Conservation (phyloP, 2,329 filamentous ascomycete genomes). For the Talaromyces marneffei region DNA sequence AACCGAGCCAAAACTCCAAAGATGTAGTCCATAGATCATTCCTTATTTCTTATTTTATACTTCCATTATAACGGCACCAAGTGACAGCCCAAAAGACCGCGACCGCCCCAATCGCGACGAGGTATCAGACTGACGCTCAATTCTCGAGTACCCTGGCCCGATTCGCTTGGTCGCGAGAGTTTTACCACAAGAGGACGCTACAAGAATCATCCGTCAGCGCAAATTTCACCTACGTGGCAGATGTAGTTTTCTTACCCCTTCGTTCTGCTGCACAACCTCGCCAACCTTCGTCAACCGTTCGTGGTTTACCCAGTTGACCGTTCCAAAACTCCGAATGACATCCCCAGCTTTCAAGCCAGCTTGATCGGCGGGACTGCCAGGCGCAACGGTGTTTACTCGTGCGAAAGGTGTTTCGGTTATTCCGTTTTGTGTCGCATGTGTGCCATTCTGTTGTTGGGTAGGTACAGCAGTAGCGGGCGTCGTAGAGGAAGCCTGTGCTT, state of each 20-base stretch:
- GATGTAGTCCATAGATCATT: background rate
- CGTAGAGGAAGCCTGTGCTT: slow-evolving; percentile 41
- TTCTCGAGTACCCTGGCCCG: slow-evolving; percentile 45
- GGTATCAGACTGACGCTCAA: slow-evolving; percentile 69
- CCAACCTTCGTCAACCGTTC: slow-evolving; percentile 79
- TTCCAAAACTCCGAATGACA: slow-evolving; percentile 76
- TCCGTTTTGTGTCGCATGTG: slow-evolving; percentile 21
- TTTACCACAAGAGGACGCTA: slow-evolving; percentile 68
- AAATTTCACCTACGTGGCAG: background rate
- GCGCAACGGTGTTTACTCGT: slow-evolving; percentile 76
- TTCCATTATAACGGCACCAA: slow-evolving; percentile 64
- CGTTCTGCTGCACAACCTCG: slow-evolving; percentile 83
- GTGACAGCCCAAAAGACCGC: slow-evolving; percentile 85
- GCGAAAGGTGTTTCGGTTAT: slow-evolving; percentile 66
- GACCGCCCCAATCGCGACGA: slow-evolving; percentile 77
- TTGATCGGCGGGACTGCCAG: slow-evolving; percentile 70
- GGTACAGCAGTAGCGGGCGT: slow-evolving; percentile 15
- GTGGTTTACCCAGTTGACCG: slow-evolving; percentile 76
- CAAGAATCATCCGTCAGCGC: slow-evolving; percentile 13
- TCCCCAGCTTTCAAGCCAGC: slow-evolving; percentile 80
- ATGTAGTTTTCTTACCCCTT: slow-evolving; percentile 61
- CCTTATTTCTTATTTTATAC: background rate
- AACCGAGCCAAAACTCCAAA: background rate
- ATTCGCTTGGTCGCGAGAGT: slow-evolving; percentile 47
- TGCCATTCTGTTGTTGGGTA: background rate